Evolutionary conservation across 805 yeast genomes (phyloP), one percentile per base, ranked within the genome.

Genomic region (Candida yuanshanica): DNA sequence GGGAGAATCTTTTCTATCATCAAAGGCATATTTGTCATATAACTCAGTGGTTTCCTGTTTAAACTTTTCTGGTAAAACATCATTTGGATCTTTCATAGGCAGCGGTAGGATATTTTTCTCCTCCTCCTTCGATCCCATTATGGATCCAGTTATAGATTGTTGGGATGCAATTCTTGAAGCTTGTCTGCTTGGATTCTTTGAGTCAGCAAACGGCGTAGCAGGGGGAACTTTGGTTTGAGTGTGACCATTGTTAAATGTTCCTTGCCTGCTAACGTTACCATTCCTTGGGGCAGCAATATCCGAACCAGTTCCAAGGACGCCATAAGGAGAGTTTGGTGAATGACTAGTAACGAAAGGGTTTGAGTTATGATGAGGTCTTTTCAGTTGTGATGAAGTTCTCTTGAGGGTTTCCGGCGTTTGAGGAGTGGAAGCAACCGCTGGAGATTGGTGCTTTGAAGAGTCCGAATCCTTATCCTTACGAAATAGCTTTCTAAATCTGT

Each of bases 21-120:
- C 66, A 20, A 64, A 64, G 2, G 56, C 44, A 7, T 44, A 43
- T 39, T 60, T 58, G 10, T 65, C 66, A 3, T 70, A 66, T 43
- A 85, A 60, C 33, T 70, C 68, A 4, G 68, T 61, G 40, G 68
- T 66, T 1, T 61, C 59, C 54, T 80, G 77, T 38, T 74, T 66
- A 46, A 75, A 64, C 4, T 69, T 73, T 0, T 56, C 63, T 0
- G 91, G 90, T 16, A 84, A 59, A 46, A 59, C 68, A n/a, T 70
- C 73, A 52, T 83, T 82, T 1, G 91, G 91, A 46, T 76, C 74
- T 14, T 74, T 76, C 12, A 81, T 72, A 1, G 91, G 88, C 46
- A 75, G 65, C 2, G 79, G 72, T 43, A 83, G 62, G 11, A 78
- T 62, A 27, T 78, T 68, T 20, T 70, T 66, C 37, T 73, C 74